Evolutionary conservation across 768 basidiomycete species (phyloP).

Genomic region (Postia placenta): DNA sequence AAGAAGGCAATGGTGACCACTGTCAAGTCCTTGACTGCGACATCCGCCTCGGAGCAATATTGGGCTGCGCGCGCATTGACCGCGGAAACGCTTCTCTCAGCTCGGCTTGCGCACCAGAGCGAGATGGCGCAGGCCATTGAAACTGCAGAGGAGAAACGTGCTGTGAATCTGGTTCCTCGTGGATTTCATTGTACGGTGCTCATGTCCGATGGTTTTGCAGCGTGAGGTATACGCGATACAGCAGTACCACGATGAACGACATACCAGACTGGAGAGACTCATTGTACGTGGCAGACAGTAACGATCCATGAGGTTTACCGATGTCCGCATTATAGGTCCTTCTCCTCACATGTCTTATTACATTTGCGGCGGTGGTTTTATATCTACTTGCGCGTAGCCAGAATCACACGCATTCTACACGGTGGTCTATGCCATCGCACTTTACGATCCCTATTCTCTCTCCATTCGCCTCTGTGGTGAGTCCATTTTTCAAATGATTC

Average conservation of each 20-base stretch:
- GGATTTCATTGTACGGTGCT: no score
- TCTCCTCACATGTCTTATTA: constrained; percentile 28
- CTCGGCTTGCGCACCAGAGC: constrained; percentile 39
- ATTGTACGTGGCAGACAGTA: constrained; percentile 38
- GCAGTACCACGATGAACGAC: constrained; percentile 39
- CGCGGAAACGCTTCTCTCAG: constrained; percentile 55
- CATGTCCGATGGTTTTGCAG: no score
- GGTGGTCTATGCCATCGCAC: constrained; percentile 37
- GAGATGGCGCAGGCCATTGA: constrained; percentile 40
- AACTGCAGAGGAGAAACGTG: constrained; percentile 39
- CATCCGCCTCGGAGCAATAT: constrained; percentile 39
- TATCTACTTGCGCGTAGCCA: not conserved
- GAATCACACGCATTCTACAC: not conserved
- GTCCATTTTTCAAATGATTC: constrained; percentile 23
- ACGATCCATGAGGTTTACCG: no score
- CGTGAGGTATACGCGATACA: constrained; percentile 35
- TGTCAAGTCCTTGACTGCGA: not conserved
- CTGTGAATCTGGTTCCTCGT: no score
- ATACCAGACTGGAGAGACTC: constrained; percentile 43
- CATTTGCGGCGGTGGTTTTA: constrained; percentile 23
- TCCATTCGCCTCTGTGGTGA: constrained; percentile 72
- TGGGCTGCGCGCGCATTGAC: constrained; percentile 64
- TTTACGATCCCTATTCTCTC: constrained; percentile 77
- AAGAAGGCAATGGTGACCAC: not conserved
- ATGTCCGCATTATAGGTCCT: constrained; percentile 9